Evolutionary conservation across 179 eudicot species (phyloP).

Genomic region (Dionaea muscipula): DNA sequence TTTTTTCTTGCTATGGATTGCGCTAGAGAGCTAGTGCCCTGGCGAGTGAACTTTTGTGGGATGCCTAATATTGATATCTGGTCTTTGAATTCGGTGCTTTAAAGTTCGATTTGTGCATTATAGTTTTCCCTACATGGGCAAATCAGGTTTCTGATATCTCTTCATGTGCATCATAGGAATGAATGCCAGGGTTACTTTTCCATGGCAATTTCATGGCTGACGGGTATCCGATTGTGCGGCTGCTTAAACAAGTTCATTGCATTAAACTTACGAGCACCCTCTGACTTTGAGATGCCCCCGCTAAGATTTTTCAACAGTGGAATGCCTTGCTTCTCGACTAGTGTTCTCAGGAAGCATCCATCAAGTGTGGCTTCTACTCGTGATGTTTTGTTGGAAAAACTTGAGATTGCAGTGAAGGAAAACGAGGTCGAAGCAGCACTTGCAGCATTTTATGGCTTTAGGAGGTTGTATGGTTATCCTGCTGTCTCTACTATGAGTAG

Average conservation of each 20-base stretch:
- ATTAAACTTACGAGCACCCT: conserved; percentile 7
- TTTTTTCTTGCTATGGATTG: too few species aligned
- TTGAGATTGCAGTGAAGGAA: conserved; percentile 37
- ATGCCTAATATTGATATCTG: too few species aligned
- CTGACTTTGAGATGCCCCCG: conserved; percentile 9
- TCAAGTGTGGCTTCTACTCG: conserved; percentile 22
- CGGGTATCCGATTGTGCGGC: conserved; percentile 10
- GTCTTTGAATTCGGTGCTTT: too few species aligned
- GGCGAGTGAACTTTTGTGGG: too few species aligned
- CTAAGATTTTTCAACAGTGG: conserved; percentile 10
- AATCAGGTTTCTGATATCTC: too few species aligned
- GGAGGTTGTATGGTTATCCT: conserved; percentile 50
- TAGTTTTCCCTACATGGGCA: too few species aligned
- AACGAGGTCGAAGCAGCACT: conserved; percentile 54
- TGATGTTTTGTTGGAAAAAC: conserved; percentile 30
- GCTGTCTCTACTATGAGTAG: conserved; percentile 24
- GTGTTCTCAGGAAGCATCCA: conserved; percentile 11
- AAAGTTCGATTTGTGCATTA: too few species aligned
- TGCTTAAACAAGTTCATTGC: conserved; percentile 9
- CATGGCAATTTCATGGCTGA: conserved; percentile 11
- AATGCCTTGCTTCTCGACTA: conserved; percentile 14
- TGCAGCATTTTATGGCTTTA: conserved; percentile 47
- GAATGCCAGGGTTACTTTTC: not conserved
- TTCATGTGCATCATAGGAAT: not conserved
- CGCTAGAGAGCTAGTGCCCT: too few species aligned